Evolutionary conservation across 768 basidiomycete genomes (phyloP).

Genomic region (Leccinum rimulosum): DNA sequence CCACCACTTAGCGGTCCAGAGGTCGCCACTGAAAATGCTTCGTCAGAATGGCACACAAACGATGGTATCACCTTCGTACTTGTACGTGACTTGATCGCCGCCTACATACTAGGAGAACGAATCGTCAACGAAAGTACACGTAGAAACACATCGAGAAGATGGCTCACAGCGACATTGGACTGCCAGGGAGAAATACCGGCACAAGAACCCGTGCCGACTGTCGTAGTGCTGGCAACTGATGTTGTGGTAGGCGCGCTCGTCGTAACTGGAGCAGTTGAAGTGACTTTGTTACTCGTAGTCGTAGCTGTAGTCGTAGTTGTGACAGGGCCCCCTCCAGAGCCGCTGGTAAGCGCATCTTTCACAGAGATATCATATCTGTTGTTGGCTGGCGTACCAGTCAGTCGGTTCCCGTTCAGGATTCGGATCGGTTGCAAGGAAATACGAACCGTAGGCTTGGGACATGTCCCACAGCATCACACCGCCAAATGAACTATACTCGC

Average conservation of each 20-base stretch:
- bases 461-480: slow-evolving; percentile 47
- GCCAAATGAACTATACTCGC: slow-evolving; percentile 43
- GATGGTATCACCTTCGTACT: slow-evolving; percentile 27
- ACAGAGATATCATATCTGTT: slow-evolving; percentile 57
- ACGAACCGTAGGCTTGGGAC: slow-evolving; percentile 44
- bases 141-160: neutral
- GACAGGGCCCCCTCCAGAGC: slow-evolving; percentile 25
- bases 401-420: neutral
- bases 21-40: slow-evolving; percentile 36
- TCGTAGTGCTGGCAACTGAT: slow-evolving; percentile 5
- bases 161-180: slow-evolving; percentile 37
- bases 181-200: slow-evolving; percentile 44
- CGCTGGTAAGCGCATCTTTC: slow-evolving; percentile 54
- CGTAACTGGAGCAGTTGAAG: slow-evolving; percentile 20
- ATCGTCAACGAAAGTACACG: neutral
- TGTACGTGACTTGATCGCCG: slow-evolving; percentile 43
- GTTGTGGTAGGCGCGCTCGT: slow-evolving; percentile 11
- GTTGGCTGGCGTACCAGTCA: slow-evolving; percentile 41
- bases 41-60: neutral
- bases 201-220: slow-evolving; percentile 33
- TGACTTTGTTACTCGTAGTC: slow-evolving; percentile 22
- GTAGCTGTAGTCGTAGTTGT: neutral
- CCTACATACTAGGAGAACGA: slow-evolving; percentile 38
- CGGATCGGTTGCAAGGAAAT: neutral
- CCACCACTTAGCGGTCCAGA: slow-evolving; percentile 55